phyloP scores from a whole-genome alignment of 148 eudicot genomes.

The Amaranthus hypochondriacus region DNA sequence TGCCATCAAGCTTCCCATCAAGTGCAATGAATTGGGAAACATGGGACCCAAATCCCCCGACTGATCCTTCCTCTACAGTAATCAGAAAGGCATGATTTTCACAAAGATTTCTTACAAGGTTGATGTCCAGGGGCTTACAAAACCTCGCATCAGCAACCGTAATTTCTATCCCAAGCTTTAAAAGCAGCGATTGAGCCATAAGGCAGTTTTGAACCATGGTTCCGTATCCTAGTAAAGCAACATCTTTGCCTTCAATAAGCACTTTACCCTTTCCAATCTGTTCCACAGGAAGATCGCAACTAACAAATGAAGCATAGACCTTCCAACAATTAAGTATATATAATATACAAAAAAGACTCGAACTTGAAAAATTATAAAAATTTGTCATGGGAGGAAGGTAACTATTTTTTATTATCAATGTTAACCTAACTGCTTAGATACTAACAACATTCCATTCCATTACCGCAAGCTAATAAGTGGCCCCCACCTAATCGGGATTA shows the following conservation, averaged over 20 bases:
- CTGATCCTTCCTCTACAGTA: conserved; percentile 88
- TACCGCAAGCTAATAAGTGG: too few species aligned
- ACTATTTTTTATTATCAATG: neutral
- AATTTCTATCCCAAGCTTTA: conserved; percentile 69
- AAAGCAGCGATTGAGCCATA: conserved; percentile 67
- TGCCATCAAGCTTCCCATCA: conserved; percentile 86
- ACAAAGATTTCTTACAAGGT: conserved; percentile 64
- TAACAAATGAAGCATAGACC: conserved; percentile 10
- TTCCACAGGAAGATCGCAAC: conserved; percentile 13
- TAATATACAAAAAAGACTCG: neutral
- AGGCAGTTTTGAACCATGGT: conserved; percentile 92
- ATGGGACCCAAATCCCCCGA: conserved; percentile 93
- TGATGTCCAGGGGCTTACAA: conserved; percentile 91
- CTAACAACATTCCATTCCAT: too few species aligned
- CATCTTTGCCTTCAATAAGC: conserved; percentile 68
- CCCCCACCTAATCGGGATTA: too few species aligned
- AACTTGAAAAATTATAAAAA: neutral
- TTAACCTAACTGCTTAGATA: too few species aligned
- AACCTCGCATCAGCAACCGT: conserved; percentile 98
- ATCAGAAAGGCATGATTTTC: conserved; percentile 68
- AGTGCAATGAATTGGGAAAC: conserved; percentile 85
- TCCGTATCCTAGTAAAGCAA: conserved; percentile 82
- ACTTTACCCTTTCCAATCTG: conserved; percentile 86
- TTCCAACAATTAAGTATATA: neutral
- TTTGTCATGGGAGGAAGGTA: neutral